Base-by-base conservation (phyloP, 2,329 filamentous ascomycete species). In the Thermomyces lanuginosus region DNA sequence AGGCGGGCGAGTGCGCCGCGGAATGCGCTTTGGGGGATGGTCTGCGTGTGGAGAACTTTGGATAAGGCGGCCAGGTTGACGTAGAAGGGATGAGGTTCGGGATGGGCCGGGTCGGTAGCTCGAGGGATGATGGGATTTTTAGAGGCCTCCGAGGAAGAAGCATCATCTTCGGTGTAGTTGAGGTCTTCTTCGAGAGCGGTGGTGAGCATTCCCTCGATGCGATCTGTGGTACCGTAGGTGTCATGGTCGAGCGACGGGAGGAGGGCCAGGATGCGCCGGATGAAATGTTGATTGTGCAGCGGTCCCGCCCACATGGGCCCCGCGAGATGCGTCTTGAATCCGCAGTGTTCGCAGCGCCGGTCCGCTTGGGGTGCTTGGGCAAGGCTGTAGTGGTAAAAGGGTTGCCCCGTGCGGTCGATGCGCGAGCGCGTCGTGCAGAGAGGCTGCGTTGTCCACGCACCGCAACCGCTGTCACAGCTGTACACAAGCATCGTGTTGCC, bases 271-370 rank as follows among this genome's bases (percentile, higher is more conserved):
- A 98, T 72, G 30, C 69, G 69, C 43, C 78, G 68, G 34, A 98
- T 72, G 45, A 93, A 98, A 2, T 72, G 69, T 5, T 72, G 66
- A 22, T 83, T 83, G 53, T 98, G 89, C 6, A 98, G 60, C 11
- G 77, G 78, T 1, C 89, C 89, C 17, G 71, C 84, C 58, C 84
- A 98, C 86, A 98, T 95, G 1, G 89, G 89, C 2, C 89, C 89
- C 4, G 73, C 77, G 8, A 95, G 51, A 51, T 95, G 89, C 55
- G 76, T 91, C 47, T 77, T 86, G 45, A 68, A 72, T 6, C 76
- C 79, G 47, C 89, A 98, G 49, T 95, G 82, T 33, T 72, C 65
- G 51, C 89, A 98, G 20, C 63, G 56, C 9, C 66, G 62, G 31
- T 72, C 66, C 3, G 69, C 59, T 1, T 69, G 66, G 1, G 84